A percentile compares a stretch with the other conserved stretches of the same genome.
These are phyloP conservation scores for Amanita pseudoporphyria DNA, from an alignment of 768 basidiomycete genomes.

Conservation along the genomic window DNA sequence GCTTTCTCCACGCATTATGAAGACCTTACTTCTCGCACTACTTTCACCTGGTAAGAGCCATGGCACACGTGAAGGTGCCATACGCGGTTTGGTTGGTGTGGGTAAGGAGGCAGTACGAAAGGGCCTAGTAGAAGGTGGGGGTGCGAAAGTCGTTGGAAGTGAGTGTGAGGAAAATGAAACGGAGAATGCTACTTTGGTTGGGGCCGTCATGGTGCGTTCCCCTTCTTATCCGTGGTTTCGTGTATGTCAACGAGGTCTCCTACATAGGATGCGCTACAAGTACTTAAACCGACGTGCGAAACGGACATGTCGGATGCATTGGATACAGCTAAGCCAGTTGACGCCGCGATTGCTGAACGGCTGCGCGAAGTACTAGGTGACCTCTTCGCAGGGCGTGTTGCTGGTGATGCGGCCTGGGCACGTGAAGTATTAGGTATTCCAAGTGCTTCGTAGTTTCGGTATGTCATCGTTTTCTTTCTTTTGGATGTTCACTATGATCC, in stretches of 20 bases:
- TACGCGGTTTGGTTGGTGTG: constrained; percentile 77
- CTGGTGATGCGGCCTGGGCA: constrained; percentile 57
- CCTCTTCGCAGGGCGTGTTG: constrained; percentile 48
- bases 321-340: constrained; percentile 36
- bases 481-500: not conserved
- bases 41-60: constrained; percentile 60
- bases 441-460: not conserved
- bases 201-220: constrained; percentile 50
- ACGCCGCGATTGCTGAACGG: constrained; percentile 34
- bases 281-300: constrained; percentile 36
- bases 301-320: constrained; percentile 53
- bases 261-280: constrained; percentile 48
- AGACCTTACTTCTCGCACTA: constrained; percentile 84
- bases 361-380: constrained; percentile 50
- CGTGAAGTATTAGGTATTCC: constrained; percentile 17
- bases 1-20: constrained; percentile 83
- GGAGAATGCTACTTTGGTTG: constrained; percentile 37
- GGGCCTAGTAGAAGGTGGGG: constrained; percentile 74
- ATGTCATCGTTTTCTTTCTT: not conserved
- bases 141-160: constrained; percentile 63
- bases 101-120: constrained; percentile 81
- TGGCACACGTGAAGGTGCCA: constrained; percentile 83
- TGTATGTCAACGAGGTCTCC: not conserved
- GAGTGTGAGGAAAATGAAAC: constrained; percentile 39
- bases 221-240: not conserved